A percentile compares a stretch with the other conserved stretches of the same genome.
These are phyloP conservation scores for Mariannaea sp. DNA, from an alignment of 2,329 filamentous ascomycete species.

Conservation along the genomic window DNA sequence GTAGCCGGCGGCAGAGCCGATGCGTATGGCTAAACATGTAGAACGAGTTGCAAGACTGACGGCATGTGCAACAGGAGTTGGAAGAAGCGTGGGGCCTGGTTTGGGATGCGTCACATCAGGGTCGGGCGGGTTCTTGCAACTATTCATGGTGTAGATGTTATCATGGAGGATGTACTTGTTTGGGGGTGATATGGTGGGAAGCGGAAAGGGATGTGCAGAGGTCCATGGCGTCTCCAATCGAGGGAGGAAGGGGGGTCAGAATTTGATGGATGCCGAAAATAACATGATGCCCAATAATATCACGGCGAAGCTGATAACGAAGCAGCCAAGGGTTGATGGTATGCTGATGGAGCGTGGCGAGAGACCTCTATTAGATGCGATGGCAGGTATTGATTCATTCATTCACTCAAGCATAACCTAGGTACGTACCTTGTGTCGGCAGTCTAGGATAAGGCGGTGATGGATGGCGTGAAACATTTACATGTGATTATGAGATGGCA, in stretches of 20 bases:
- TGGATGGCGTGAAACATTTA: constrained; percentile 30
- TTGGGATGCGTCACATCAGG: constrained; percentile 29
- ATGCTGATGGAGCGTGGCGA: constrained; percentile 22
- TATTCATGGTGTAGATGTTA: constrained; percentile 29
- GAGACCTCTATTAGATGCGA: constrained; percentile 14
- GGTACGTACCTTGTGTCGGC: not conserved
- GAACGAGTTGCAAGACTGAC: constrained; percentile 66
- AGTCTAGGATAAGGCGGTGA: constrained; percentile 21
- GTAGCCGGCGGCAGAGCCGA: constrained; percentile 57
- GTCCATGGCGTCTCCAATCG: not conserved
- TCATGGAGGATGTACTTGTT: constrained; percentile 15
- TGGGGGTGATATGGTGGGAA: constrained; percentile 7
- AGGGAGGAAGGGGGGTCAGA: not conserved
- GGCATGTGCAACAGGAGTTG: constrained; percentile 59
- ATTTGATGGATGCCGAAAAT: constrained; percentile 1
- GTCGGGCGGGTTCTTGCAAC: constrained; percentile 17
- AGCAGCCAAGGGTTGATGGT: constrained; percentile 27
- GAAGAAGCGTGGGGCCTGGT: constrained; percentile 57
- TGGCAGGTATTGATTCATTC: no score
- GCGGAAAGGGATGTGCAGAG: constrained; percentile 1
- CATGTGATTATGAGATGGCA: constrained; percentile 31
- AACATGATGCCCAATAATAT: constrained; percentile 29
- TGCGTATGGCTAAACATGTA: constrained; percentile 60
- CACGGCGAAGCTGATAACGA: constrained; percentile 28
- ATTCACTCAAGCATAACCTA: not conserved